phyloP scores from a whole-genome alignment of 495 filamentous ascomycete genomes.

The Hypoxylon crocopeplum region DNA sequence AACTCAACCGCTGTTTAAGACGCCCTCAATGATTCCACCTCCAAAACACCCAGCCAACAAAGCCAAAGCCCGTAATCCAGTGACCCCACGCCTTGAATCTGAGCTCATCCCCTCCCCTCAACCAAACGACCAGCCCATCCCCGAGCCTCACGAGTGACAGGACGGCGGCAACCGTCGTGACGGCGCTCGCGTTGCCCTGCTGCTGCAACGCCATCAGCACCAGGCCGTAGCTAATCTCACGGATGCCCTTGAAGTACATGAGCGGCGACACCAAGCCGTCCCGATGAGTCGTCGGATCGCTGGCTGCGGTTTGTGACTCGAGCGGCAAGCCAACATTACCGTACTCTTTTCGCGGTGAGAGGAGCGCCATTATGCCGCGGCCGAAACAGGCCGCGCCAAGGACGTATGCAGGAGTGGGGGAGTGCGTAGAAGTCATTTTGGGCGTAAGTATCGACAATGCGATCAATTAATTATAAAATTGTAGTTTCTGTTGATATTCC shows the following conservation, averaged over 20 bases:
- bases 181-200: slow-evolving; percentile 7
- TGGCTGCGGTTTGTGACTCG: not conserved
- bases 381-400: slow-evolving; percentile 18
- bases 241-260: slow-evolving; percentile 31
- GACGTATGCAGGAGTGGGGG: slow-evolving; percentile 7
- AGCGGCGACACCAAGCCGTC: slow-evolving; percentile 16
- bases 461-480: too few relatives aligned
- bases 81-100: slow-evolving; percentile 16
- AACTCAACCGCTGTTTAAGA: not conserved
- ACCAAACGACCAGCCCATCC: slow-evolving; percentile 25
- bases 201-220: slow-evolving; percentile 9
- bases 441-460: too few relatives aligned
- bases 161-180: slow-evolving; percentile 20
- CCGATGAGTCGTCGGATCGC: not conserved
- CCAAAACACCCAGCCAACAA: slow-evolving; percentile 13
- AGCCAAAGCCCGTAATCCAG: slow-evolving; percentile 21
- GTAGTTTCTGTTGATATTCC: too few relatives aligned
- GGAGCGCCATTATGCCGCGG: slow-evolving; percentile 13
- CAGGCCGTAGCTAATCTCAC: slow-evolving; percentile 19
- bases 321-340: slow-evolving; percentile 14
- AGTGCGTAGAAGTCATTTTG: slow-evolving; percentile 5
- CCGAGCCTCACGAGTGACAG: slow-evolving; percentile 21
- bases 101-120: slow-evolving; percentile 12
- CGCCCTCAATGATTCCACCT: slow-evolving; percentile 3
- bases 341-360: slow-evolving; percentile 18